Conservation (phyloP, 441 rosid genomes). For the Euphorbia celastroides region DNA sequence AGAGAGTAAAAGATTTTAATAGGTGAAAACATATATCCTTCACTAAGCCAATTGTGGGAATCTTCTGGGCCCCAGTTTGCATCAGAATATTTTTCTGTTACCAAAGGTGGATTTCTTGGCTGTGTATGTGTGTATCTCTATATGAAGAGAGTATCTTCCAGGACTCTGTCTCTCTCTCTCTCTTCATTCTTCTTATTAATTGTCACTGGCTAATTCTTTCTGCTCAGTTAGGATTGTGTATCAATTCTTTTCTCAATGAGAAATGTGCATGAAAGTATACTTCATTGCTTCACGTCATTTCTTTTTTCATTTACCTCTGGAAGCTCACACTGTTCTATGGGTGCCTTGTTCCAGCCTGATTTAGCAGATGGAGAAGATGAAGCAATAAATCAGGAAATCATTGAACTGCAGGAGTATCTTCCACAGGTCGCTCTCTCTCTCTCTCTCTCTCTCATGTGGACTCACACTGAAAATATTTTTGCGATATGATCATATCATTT, state of each 20-base stretch:
- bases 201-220: not conserved
- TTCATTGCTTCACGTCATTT: not conserved
- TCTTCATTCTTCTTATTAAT: not conserved
- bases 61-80: too few relatives aligned
- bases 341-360: conserved; percentile 47
- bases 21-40: not conserved
- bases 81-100: too few relatives aligned
- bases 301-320: not conserved
- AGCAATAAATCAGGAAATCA: conserved; percentile 35
- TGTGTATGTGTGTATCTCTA: too few relatives aligned
- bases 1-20: not conserved
- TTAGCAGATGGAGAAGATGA: conserved; percentile 57
- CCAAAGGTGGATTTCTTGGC: too few relatives aligned
- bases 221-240: not conserved
- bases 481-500: not conserved
- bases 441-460: not conserved
- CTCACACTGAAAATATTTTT: not conserved
- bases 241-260: not conserved
- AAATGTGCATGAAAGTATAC: not conserved
- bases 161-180: too few relatives aligned
- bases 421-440: conserved; percentile 32
- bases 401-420: conserved; percentile 35
- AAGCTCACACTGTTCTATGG: not conserved
- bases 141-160: not conserved
- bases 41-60: not conserved